Evolutionary conservation across 1,139 yeast genomes (phyloP).

Genomic region (Geotrichum fermentans): DNA sequence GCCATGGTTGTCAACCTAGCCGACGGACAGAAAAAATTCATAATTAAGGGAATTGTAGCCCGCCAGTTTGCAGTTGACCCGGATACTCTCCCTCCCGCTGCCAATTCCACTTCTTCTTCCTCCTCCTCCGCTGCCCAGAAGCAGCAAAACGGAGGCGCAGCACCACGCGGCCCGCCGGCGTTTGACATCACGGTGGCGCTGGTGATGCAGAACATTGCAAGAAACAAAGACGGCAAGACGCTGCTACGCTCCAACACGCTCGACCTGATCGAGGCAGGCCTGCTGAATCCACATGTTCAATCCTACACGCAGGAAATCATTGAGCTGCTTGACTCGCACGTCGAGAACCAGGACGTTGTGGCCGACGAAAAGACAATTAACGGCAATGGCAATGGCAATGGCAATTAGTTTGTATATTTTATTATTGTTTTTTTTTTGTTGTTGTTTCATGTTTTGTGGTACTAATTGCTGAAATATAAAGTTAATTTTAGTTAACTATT

Average conservation of each 20-base stretch:
- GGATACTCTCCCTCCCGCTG: background rate
- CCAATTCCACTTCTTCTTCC: background rate
- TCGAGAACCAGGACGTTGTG: background rate
- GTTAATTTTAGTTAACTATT: no score
- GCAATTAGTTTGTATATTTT: background rate
- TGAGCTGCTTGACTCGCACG: conserved; percentile 10
- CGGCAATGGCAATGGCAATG: background rate
- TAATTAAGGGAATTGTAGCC: conserved; percentile 84
- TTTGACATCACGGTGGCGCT: conserved; percentile 37
- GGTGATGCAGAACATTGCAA: conserved; percentile 39
- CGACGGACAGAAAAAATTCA: conserved; percentile 68
- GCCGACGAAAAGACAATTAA: background rate
- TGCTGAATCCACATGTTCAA: conserved; percentile 28
- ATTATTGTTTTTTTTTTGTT: background rate
- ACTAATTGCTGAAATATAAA: no score
- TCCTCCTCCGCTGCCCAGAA: background rate
- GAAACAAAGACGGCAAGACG: conserved; percentile 34
- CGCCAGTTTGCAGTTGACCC: conserved; percentile 32
- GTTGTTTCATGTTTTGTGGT: background rate
- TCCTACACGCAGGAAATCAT: conserved; percentile 28
- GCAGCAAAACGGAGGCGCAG: background rate
- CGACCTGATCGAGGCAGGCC: conserved; percentile 28
- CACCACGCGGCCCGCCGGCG: conserved; percentile 27
- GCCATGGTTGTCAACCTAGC: conserved; percentile 76
- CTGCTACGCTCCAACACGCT: conserved; percentile 29